A percentile compares a stretch with the other conserved stretches of the same genome.
Evolutionary conservation across 345 rosid species (phyloP).

Genomic region (Eucalyptus cladocalyx): DNA sequence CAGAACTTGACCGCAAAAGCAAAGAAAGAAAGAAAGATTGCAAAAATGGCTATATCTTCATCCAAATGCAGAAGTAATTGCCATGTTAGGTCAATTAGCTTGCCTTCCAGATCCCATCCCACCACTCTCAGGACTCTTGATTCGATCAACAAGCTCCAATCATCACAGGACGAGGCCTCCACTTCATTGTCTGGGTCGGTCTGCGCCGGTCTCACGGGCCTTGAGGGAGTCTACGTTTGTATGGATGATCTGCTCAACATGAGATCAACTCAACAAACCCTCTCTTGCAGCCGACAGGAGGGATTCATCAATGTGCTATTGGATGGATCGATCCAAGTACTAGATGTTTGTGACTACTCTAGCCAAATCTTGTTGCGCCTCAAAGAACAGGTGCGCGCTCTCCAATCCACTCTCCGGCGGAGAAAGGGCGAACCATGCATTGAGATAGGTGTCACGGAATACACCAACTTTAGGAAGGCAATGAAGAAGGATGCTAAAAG

Average conservation of each 20-base stretch:
- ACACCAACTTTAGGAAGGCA: conserved; percentile 27
- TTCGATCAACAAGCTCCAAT: conserved; percentile 31
- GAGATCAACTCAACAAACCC: conserved; percentile 34
- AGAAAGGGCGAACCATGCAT: conserved; percentile 30
- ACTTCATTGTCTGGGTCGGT: conserved; percentile 10
- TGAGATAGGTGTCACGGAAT: conserved; percentile 5
- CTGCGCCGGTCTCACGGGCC: conserved; percentile 14
- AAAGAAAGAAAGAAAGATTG: background rate
- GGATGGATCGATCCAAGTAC: conserved; percentile 43
- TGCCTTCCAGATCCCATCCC: conserved; percentile 69
- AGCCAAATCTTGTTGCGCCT: conserved; percentile 35
- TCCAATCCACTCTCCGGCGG: conserved; percentile 47
- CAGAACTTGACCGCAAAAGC: background rate
- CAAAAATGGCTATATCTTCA: conserved; percentile 11
- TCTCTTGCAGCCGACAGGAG: conserved; percentile 10
- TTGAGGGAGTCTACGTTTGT: conserved; percentile 31
- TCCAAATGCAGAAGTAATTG: background rate
- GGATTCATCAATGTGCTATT: conserved; percentile 27
- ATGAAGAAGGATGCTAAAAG: conserved; percentile 42
- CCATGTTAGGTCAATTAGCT: conserved; percentile 42
- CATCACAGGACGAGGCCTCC: conserved; percentile 5
- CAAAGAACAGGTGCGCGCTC: conserved; percentile 33
- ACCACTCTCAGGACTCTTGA: conserved; percentile 21
- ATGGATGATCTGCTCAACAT: conserved; percentile 37
- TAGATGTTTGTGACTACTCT: conserved; percentile 44